Percentiles rank a stretch among this genome's conserved stretches.
Conservation (phyloP, 2,329 filamentous ascomycete genomes). For the Ascochyta koolunga region DNA sequence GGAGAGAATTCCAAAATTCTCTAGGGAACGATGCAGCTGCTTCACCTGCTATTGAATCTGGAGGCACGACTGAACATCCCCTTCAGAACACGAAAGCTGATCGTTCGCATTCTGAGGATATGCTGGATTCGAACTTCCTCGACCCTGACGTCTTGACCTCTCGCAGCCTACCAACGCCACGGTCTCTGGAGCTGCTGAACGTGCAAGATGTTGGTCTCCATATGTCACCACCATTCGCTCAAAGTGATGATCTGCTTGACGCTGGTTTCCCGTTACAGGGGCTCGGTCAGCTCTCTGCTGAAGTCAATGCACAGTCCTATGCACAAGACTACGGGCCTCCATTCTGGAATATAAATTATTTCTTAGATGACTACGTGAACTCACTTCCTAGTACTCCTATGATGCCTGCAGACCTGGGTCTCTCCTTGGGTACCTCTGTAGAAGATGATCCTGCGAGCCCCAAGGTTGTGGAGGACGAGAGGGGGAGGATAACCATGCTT, state of each 20-base stretch:
- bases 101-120: constrained; percentile 5
- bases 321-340: constrained; percentile 16
- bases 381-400: constrained; percentile 11
- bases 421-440: neutral
- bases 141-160: constrained; percentile 5
- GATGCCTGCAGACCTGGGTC: constrained; percentile 3
- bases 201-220: constrained; percentile 6
- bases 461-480: constrained; percentile 13
- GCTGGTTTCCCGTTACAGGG: neutral
- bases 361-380: constrained; percentile 21
- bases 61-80: neutral
- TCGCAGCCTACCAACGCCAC: constrained; percentile 11
- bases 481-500: constrained; percentile 38
- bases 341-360: constrained; percentile 23
- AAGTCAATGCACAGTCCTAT: constrained; percentile 13
- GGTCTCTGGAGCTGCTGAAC: constrained; percentile 13
- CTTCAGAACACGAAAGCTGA: neutral
- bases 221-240: neutral
- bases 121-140: constrained; percentile 15
- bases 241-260: constrained; percentile 1
- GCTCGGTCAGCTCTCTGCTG: constrained; percentile 9
- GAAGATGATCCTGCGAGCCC: neutral
- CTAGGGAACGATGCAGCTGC: neutral
- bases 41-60: neutral
- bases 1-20: neutral